phyloP scores from a whole-genome alignment of 176 grass and related monocot species.

The Triticum monococcum region DNA sequence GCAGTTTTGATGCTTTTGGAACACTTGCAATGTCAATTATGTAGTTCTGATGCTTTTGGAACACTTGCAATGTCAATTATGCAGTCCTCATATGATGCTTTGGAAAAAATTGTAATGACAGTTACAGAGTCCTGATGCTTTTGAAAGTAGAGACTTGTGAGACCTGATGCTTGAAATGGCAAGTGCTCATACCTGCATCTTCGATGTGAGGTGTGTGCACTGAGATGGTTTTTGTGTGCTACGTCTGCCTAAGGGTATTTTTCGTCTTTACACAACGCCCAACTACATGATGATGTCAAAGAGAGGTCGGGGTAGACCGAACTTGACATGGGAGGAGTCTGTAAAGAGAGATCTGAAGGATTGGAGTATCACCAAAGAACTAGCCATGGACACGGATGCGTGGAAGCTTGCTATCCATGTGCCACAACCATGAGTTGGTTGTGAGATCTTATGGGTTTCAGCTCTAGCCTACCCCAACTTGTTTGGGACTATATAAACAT shows the following conservation, averaged over 20 bases:
- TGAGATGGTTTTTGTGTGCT: no score
- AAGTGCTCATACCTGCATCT: neutral
- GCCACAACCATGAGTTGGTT: no score
- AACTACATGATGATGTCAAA: neutral
- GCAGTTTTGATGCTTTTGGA: neutral
- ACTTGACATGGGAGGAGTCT: no score
- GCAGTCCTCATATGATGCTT: neutral
- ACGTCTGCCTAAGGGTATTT: neutral
- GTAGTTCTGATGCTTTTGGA: neutral
- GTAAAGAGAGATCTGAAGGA: no score
- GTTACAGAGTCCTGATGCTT: neutral
- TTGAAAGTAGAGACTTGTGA: neutral
- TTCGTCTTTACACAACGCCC: neutral
- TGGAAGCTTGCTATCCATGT: no score
- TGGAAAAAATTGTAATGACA: neutral
- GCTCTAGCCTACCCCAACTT: no score
- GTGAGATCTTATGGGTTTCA: no score
- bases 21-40: neutral
- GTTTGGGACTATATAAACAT: no score
- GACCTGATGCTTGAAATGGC: neutral
- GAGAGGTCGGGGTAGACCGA: no score
- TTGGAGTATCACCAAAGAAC: no score
- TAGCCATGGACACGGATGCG: no score
- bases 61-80: neutral
- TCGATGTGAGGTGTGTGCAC: neutral